Evolutionary conservation across 306 rosid genomes (phyloP).

Genomic region (Myrica gale): DNA sequence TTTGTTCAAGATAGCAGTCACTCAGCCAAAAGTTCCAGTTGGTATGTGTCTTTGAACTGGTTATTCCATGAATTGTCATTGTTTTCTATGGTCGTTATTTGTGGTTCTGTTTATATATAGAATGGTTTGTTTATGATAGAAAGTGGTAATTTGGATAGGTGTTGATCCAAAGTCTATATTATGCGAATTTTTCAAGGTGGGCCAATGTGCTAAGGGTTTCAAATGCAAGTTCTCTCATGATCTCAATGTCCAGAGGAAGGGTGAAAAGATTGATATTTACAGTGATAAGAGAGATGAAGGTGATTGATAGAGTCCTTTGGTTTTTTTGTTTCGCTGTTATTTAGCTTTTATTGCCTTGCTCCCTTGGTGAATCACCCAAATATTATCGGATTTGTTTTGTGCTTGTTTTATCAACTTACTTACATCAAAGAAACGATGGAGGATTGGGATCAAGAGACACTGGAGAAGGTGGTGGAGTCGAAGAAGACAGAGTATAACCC

Average conservation of each 20-base stretch:
- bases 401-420: background rate
- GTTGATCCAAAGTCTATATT: conserved; percentile 96
- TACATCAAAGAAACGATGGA: conserved; percentile 73
- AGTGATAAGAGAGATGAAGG: conserved; percentile 87
- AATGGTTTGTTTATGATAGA: conserved; percentile 17
- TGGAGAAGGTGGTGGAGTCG: conserved; percentile 93
- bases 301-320: conserved; percentile 25
- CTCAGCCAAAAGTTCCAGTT: conserved; percentile 87
- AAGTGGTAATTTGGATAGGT: conserved; percentile 53
- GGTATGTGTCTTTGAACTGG: conserved; percentile 47
- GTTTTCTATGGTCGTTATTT: background rate
- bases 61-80: background rate
- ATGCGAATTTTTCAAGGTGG: conserved; percentile 88
- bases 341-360: conserved; percentile 4
- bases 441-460: conserved; percentile 96
- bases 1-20: conserved; percentile 84
- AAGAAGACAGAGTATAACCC: conserved; percentile 77
- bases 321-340: conserved; percentile 1
- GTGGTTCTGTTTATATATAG: conserved; percentile 2
- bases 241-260: conserved; percentile 96
- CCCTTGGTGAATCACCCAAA: background rate
- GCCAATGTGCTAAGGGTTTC: conserved; percentile 91
- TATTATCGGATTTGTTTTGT: background rate
- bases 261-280: conserved; percentile 92
- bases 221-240: conserved; percentile 99